Evolutionary conservation across 1,139 yeast species (phyloP).

Genomic region (Nakaseomyces bracarensis): DNA sequence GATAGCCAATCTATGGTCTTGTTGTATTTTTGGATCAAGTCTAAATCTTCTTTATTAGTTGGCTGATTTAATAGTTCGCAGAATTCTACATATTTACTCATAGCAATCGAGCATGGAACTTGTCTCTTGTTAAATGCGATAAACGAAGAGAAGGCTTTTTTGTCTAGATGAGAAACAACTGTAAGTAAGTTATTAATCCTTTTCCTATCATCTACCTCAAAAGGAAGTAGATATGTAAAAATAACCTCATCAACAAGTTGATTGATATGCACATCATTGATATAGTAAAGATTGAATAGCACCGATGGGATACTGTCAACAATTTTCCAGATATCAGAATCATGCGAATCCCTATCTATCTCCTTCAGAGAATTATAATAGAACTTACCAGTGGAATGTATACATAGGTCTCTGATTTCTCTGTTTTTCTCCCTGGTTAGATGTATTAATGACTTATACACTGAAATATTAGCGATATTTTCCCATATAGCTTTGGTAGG

Average conservation of each 20-base stretch:
- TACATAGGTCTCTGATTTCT: constrained; percentile 57
- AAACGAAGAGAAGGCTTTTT: constrained; percentile 56
- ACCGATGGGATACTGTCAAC: constrained; percentile 57
- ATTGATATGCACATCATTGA: constrained; percentile 63
- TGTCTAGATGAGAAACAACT: constrained; percentile 44
- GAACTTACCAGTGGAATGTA: constrained; percentile 46
- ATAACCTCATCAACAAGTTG: constrained; percentile 57
- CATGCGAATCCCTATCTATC: constrained; percentile 18
- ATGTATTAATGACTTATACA: constrained; percentile 49
- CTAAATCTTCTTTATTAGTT: constrained; percentile 21
- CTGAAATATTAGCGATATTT: constrained; percentile 39
- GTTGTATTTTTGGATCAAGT: constrained; percentile 36
- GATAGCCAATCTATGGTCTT: constrained; percentile 61
- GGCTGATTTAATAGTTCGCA: constrained; percentile 29
- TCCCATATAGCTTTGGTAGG: constrained; percentile 38
- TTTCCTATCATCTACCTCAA: constrained; percentile 37
- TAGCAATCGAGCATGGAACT: constrained; percentile 42
- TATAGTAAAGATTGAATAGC: constrained; percentile 59
- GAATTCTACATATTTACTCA: constrained; percentile 32
- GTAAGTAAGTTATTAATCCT: constrained; percentile 49
- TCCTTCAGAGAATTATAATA: constrained; percentile 34
- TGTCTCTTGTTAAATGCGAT: constrained; percentile 64
- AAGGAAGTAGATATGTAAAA: constrained; percentile 55
- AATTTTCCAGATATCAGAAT: constrained; percentile 35
- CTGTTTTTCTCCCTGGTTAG: constrained; percentile 62